A percentile compares a stretch with the other conserved stretches of the same genome.
phyloP scores from a whole-genome alignment of 257 asterid species.

The Nicotiana noctiflora region DNA sequence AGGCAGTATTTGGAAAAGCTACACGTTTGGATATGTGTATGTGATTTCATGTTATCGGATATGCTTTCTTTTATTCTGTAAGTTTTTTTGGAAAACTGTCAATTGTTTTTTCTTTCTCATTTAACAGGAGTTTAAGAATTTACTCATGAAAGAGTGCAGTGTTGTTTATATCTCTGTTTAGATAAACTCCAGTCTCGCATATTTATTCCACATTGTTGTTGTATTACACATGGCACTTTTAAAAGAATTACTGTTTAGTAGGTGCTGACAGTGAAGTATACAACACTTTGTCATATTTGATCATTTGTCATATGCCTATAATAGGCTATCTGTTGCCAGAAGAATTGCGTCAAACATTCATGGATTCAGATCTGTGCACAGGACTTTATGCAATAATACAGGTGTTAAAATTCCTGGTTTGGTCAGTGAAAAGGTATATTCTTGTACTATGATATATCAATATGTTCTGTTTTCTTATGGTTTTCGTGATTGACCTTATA shows the following conservation, averaged over 20 bases:
- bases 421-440: conserved; percentile 18
- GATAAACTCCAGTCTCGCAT: neutral
- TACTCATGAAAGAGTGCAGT: neutral
- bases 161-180: neutral
- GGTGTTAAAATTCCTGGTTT: conserved; percentile 33
- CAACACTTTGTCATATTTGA: neutral
- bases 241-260: neutral
- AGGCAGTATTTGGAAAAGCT: neutral
- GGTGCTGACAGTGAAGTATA: neutral
- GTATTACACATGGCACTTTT: neutral
- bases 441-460: neutral
- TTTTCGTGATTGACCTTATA: neutral
- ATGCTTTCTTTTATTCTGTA: neutral
- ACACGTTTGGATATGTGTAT: neutral
- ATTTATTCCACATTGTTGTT: neutral
- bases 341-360: conserved; percentile 23
- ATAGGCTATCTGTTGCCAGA: conserved; percentile 40
- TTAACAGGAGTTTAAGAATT: neutral
- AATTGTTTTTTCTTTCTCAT: no score
- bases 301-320: neutral
- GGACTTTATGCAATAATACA: conserved; percentile 43
- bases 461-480: neutral
- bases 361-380: conserved; percentile 32
- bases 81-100: neutral
- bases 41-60: neutral